Conservation (phyloP, 2,329 filamentous ascomycete genomes). For the Aspergillus aculeatus region DNA sequence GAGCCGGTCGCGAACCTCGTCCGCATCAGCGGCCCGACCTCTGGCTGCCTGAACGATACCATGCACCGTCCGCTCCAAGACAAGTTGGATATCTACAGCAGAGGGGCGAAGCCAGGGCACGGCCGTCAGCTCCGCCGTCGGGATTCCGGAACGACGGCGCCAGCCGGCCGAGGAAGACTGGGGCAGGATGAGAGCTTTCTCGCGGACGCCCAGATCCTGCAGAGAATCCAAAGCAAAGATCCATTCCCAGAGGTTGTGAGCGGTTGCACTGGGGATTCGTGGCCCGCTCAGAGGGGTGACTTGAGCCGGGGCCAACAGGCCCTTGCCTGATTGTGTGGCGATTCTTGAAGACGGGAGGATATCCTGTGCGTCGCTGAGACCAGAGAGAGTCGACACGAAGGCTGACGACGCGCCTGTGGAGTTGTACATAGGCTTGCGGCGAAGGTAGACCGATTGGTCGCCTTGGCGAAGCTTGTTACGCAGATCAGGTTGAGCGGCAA, state of each 20-base stretch:
- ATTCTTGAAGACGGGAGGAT: conserved; percentile 34
- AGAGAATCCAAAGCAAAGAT: conserved; percentile 64
- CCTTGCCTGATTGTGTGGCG: conserved; percentile 25
- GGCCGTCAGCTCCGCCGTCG: conserved; percentile 46
- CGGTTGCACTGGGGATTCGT: conserved; percentile 31
- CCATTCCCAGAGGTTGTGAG: conserved; percentile 64
- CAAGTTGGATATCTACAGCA: conserved; percentile 69
- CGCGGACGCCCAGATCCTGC: conserved; percentile 59
- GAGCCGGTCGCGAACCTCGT: conserved; percentile 56
- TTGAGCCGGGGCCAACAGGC: conserved; percentile 24
- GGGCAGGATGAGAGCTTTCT: conserved; percentile 63
- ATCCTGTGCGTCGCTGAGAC: conserved; percentile 63
- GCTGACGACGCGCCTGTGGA: conserved; percentile 55
- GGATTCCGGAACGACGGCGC: conserved; percentile 19
- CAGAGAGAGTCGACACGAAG: conserved; percentile 74
- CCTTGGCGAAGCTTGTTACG: conserved; percentile 60
- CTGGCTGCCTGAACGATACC: conserved; percentile 33
- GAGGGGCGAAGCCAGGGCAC: conserved; percentile 57
- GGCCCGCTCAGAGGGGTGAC: conserved; percentile 18
- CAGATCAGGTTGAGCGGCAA: conserved; percentile 62
- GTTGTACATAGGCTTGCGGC: conserved; percentile 67
- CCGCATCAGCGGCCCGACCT: conserved; percentile 35
- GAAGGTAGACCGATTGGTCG: conserved; percentile 72
- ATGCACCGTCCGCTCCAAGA: conserved; percentile 55
- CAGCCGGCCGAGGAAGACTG: conserved; percentile 36